Base-by-base conservation (phyloP, 345 rosid genomes). In the Gossypium ekmanianum region DNA sequence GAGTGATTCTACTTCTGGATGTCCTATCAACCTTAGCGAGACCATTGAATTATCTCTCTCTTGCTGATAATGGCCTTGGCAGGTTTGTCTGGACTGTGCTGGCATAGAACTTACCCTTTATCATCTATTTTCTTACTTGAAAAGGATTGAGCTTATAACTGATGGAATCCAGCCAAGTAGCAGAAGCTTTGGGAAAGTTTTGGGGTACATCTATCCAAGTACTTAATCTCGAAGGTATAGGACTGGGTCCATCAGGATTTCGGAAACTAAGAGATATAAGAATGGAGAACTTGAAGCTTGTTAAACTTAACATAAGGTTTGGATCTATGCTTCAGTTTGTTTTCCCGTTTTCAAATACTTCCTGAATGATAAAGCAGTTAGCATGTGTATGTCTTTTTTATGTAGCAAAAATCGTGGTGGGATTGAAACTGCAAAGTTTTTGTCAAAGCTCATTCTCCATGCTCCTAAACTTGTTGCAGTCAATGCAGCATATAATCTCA, bases 401-500 rank as follows among this genome's bases (percentile, higher is more conserved):
- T 74, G 68, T 75, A 94, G 98, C 86, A 91, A 94, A 87, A 94
- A 92, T 79, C 94, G 95, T 1, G 97, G 98, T 69, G 93, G 93
- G 73, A 70, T 80, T 65, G 97, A 87, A 81, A 81, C 91, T 24
- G 97, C 92, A 45, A 86, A 80, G 52, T 94, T 94, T 83, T 75
- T 92, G 85, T 85, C 90, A 58, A 91, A 82, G 83, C 92, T 94
- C 70, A 69, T 94, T 39, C 61, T 82, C 17, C 61, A 72, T 18
- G 91, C 98, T 78, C 90, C 97, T 22, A 78, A 78, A 48, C 93
- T 94, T 20, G 72, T 80, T 69, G 79, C 81, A 58, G 79, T 91
- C 44, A 78, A 89, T 71, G 89, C 96, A 48, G 78, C 93, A 18
- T 89, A 86, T 81, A 92, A 94, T 89, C 85, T 92, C 22, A 90